Conservation (phyloP, 352 stramenopile genomes). For the Chrysophaeum taylorii region DNA sequence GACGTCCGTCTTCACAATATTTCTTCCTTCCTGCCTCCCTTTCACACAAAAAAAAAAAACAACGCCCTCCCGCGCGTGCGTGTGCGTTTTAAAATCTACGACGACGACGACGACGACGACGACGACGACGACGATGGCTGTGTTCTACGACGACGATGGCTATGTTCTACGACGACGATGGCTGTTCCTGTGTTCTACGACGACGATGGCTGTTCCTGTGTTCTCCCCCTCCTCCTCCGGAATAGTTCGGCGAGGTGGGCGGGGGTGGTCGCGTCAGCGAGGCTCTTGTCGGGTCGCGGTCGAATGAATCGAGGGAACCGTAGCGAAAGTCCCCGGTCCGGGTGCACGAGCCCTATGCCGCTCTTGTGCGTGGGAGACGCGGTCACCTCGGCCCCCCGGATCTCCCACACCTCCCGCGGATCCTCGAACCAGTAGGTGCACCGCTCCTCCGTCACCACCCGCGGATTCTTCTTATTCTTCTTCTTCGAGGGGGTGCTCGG, state of each 20-base stretch:
- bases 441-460: slow-evolving; percentile 17
- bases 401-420: slow-evolving; percentile 71
- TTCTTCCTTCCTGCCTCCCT: too few relatives aligned
- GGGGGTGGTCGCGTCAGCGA: slow-evolving; percentile 60
- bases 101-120: too few relatives aligned
- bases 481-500: not conserved
- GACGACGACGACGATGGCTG: too few relatives aligned
- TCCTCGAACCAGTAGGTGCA: slow-evolving; percentile 56
- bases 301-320: slow-evolving; percentile 76
- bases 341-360: slow-evolving; percentile 59
- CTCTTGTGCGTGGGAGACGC: slow-evolving; percentile 74
- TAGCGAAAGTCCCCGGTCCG: slow-evolving; percentile 70
- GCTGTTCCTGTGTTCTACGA: too few relatives aligned
- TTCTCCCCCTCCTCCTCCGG: too few relatives aligned
- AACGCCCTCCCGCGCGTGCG: too few relatives aligned
- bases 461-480: not conserved
- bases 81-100: too few relatives aligned
- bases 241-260: slow-evolving; percentile 55
- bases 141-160: too few relatives aligned
- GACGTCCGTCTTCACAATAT: too few relatives aligned
- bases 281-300: slow-evolving; percentile 66
- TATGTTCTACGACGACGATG: too few relatives aligned
- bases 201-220: too few relatives aligned
- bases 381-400: slow-evolving; percentile 69
- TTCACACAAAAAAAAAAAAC: too few relatives aligned